Percentiles rank a stretch among this genome's conserved stretches.
These are phyloP conservation scores for Teunomyces tritomae DNA, from an alignment of 805 yeast species.

Conservation along the genomic window DNA sequence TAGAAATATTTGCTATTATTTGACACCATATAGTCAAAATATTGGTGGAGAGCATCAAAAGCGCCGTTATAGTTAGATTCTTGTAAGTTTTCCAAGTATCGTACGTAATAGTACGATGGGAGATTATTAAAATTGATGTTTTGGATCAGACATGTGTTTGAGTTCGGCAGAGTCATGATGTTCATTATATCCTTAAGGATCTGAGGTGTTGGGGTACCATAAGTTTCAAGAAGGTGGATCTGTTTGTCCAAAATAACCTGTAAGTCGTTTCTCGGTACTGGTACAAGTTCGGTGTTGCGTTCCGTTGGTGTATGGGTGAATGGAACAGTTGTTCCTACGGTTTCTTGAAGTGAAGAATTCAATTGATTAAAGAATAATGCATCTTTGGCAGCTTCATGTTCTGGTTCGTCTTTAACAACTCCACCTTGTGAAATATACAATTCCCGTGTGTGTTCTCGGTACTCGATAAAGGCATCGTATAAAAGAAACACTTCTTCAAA, in stretches of 20 bases:
- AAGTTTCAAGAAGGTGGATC: constrained; percentile 48
- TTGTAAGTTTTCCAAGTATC: constrained; percentile 57
- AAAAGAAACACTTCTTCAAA: constrained; percentile 46
- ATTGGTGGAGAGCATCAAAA: constrained; percentile 49
- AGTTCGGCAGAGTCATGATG: constrained; percentile 44
- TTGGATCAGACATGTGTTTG: constrained; percentile 37
- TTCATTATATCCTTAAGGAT: constrained; percentile 40
- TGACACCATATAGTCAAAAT: constrained; percentile 76
- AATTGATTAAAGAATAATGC: constrained; percentile 3
- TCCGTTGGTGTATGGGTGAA: not conserved
- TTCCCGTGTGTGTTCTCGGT: constrained; percentile 26
- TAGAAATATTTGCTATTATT: constrained; percentile 61
- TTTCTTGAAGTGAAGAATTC: constrained; percentile 4
- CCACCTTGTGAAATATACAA: constrained; percentile 17
- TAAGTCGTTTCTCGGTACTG: constrained; percentile 52
- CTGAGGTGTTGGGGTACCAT: constrained; percentile 50
- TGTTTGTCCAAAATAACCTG: constrained; percentile 51
- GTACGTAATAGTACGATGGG: constrained; percentile 51
- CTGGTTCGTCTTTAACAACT: not conserved
- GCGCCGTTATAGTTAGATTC: constrained; percentile 62
- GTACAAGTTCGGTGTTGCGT: constrained; percentile 17
- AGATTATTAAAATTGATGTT: constrained; percentile 26
- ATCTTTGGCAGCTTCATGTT: not conserved
- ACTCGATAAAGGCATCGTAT: constrained; percentile 33
- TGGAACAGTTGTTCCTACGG: not conserved